Base-by-base conservation (phyloP, 371 early-diverging fungal genomes). In the Cokeromyces recurvatus region DNA sequence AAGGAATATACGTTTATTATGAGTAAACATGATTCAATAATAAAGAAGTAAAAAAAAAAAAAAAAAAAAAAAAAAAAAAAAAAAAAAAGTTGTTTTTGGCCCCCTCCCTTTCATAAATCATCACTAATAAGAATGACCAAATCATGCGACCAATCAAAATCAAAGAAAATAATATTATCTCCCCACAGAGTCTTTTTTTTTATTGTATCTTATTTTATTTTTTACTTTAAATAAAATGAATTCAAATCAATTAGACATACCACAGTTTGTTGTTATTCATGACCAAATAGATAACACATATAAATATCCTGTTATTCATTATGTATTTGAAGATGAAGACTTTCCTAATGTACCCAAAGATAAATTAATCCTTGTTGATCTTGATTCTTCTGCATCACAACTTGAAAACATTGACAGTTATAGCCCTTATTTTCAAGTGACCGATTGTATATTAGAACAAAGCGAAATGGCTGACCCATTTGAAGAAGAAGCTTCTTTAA, bases 321-420 rank as follows among this genome's bases (percentile, higher is more conserved):
- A 76, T 48, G 75, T 76, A 7, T 79, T 79, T 64, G 72, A 76
- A 51, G 75, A 66, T 7, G 79, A 79, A 48, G 64, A 55, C 5
- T 71, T 76, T 22, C 77, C 74, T 2, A 54, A 62, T 27, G 52
- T 74, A n/a, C 67, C 74, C 3, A 69, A 70, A 53, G 70, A 72
- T 4, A 59, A 68, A n/a, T 69, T 73, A 8, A 67, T 79, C 24
- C 36, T 76, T 6, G 73, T 76, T 0, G 72, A 76, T n/a, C 51
- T 79, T 9, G 63, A 71, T 41, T 51, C 64, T 24, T 39, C 69
- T 32, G 69, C 65, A 10, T 59, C 68, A 29, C 61, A 62, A 17
- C 35, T 72, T 0, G 44, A 46, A 23, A 38, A 51, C 19, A 58
- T 66, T 5, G 60, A 72, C 23, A 74, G 77, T 22, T 70, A 70